Base-by-base conservation (phyloP, 2,329 filamentous ascomycete genomes). In the Cordyceps javanica region DNA sequence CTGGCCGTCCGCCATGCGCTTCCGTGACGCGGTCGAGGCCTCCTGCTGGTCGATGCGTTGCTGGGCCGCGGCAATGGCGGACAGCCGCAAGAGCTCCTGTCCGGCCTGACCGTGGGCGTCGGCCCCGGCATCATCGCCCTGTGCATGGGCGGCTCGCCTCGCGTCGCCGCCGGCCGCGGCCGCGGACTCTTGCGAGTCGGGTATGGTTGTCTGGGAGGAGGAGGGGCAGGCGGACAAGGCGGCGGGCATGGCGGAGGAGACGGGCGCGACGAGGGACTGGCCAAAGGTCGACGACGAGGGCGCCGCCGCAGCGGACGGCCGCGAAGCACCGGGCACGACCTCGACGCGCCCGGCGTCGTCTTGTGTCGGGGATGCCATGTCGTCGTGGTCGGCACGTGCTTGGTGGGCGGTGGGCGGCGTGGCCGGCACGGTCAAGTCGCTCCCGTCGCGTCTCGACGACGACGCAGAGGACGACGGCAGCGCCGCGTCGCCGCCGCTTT, bases 1-100 rank as follows among this genome's bases (percentile, higher is more conserved):
- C 51, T 83, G 77, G 42, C 90, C 91, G 67, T 89, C 87, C 34
- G 89, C 89, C 65, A 84, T 93, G 63, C 91, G 82, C 74, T 95
- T 95, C 61, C 84, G 82, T 38, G 79, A 78, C 34, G 62, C 63
- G 68, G 78, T 57, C 57, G 62, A 44, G 67, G 74, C 59, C 69
- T 68, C 66, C 38, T 41, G 39, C 32, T 73, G 69, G 11, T 64
- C 67, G 66, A 82, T 75, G 66, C 76, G 77, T 62, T 79, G 73
- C 67, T 80, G 77, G 32, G 74, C 73, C 38, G 82, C 81, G 28
- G 82, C 82, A 56, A 84, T 72, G 60, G 82, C 76, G 6, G 82
- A 84, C n/a, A 85, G 71, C 60, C 80, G 79, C 16, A 82, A 72
- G 49, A 86, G 66, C 64, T 86, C 82, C 75, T 82, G 36, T 80